Conservation (phyloP, 306 rosid species). For the Fragaria iinumae region DNA sequence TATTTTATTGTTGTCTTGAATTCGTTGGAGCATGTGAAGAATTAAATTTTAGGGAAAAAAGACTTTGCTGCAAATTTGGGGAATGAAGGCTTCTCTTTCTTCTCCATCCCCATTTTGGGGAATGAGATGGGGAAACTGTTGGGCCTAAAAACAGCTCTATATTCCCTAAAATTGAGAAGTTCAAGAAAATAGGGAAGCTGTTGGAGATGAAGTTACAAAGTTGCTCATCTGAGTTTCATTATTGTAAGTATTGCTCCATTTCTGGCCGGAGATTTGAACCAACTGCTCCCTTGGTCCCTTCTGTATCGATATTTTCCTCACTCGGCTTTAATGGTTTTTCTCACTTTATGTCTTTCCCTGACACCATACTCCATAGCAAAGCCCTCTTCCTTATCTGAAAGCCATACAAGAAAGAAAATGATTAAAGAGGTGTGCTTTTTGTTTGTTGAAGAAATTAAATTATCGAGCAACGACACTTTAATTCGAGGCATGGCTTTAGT, state of each 20-base stretch:
- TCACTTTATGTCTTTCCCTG: constrained; percentile 4
- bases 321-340: neutral
- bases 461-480: constrained; percentile 1
- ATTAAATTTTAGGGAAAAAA: too few relatives aligned
- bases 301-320: neutral
- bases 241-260: neutral
- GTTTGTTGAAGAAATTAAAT: neutral
- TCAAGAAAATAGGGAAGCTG: too few relatives aligned
- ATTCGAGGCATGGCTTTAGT: constrained; percentile 9
- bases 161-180: too few relatives aligned
- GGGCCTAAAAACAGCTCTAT: too few relatives aligned
- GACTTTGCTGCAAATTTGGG: too few relatives aligned
- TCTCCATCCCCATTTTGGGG: too few relatives aligned
- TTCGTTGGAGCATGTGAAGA: too few relatives aligned
- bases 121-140: too few relatives aligned
- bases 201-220: neutral
- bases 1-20: too few relatives aligned
- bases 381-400: constrained; percentile 13
- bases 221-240: neutral
- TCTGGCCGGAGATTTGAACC: neutral
- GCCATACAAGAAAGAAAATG: neutral
- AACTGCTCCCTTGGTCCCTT: neutral
- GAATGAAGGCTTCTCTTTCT: too few relatives aligned
- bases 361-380: neutral
- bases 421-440: neutral